These are phyloP conservation scores for Stereocaulon alpinum DNA, from an alignment of 495 filamentous ascomycete species.

Conservation along the genomic window DNA sequence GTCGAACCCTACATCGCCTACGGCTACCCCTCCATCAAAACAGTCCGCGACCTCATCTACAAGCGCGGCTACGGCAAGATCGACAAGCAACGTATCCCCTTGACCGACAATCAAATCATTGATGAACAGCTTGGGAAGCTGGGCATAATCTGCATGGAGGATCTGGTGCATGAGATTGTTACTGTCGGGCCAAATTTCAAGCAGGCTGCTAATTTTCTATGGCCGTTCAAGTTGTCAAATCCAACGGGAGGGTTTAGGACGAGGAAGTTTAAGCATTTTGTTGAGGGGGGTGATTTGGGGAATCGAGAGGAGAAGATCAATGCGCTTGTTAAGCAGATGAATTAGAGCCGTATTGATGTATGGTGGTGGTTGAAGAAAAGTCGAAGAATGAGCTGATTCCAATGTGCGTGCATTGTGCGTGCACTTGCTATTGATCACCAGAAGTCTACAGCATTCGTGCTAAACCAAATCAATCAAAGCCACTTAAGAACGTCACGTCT, in stretches of 20 bases:
- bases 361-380: constrained; percentile 8
- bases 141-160: constrained; percentile 99
- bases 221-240: constrained; percentile 99
- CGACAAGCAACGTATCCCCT: constrained; percentile 87
- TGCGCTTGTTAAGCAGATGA: constrained; percentile 92
- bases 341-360: constrained; percentile 44
- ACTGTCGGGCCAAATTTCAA: constrained; percentile 99
- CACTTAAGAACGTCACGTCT: background rate
- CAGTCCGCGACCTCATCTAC: constrained; percentile 97
- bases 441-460: background rate
- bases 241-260: constrained; percentile 90
- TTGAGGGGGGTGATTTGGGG: constrained; percentile 96
- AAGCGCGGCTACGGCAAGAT: constrained; percentile 99
- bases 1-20: constrained; percentile 98
- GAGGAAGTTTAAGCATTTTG: constrained; percentile 98
- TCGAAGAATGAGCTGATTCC: background rate
- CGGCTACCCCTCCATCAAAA: constrained; percentile 98
- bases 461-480: background rate
- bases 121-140: constrained; percentile 94
- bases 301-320: constrained; percentile 99
- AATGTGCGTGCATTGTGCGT: background rate
- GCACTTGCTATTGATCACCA: background rate
- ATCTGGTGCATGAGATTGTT: constrained; percentile 98
- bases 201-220: constrained; percentile 98
- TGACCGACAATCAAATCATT: constrained; percentile 96